phyloP scores from a whole-genome alignment of 306 rosid genomes.

The Dalbergia cultrata region DNA sequence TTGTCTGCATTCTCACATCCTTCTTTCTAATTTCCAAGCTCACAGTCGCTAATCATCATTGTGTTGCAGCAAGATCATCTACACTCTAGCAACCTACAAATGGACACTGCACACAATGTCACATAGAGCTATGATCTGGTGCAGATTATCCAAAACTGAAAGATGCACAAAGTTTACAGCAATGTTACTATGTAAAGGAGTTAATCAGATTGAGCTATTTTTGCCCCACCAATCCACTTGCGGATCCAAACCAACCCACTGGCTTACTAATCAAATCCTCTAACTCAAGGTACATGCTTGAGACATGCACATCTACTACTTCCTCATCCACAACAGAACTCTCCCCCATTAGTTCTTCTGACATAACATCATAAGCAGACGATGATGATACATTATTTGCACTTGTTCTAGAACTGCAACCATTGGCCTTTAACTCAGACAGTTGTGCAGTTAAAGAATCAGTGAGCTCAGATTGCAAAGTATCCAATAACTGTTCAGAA shows the following conservation, averaged over 20 bases:
- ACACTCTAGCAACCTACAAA: conserved; percentile 41
- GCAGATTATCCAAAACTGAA: neutral
- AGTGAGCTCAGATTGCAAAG: conserved; percentile 53
- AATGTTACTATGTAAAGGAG: conserved; percentile 51
- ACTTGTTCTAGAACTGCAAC: neutral
- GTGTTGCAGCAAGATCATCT: conserved; percentile 10
- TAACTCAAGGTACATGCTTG: conserved; percentile 70
- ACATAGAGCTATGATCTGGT: conserved; percentile 5
- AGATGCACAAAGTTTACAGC: neutral
- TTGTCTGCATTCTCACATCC: no score
- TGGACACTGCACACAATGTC: conserved; percentile 17
- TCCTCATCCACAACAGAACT: conserved; percentile 49
- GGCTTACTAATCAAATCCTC: conserved; percentile 83
- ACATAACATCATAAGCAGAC: conserved; percentile 62
- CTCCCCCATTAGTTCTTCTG: conserved; percentile 59
- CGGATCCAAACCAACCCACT: conserved; percentile 62
- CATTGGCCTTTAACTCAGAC: conserved; percentile 41
- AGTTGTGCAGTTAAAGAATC: conserved; percentile 22
- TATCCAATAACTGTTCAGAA: conserved; percentile 40
- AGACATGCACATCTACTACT: conserved; percentile 61
- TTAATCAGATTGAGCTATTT: conserved; percentile 57
- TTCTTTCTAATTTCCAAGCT: no score
- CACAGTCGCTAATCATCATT: conserved; percentile 15
- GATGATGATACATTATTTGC: conserved; percentile 33
- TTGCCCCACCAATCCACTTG: conserved; percentile 62